phyloP scores from a whole-genome alignment of 495 filamentous ascomycete species.

The Lophiotrema nucula region DNA sequence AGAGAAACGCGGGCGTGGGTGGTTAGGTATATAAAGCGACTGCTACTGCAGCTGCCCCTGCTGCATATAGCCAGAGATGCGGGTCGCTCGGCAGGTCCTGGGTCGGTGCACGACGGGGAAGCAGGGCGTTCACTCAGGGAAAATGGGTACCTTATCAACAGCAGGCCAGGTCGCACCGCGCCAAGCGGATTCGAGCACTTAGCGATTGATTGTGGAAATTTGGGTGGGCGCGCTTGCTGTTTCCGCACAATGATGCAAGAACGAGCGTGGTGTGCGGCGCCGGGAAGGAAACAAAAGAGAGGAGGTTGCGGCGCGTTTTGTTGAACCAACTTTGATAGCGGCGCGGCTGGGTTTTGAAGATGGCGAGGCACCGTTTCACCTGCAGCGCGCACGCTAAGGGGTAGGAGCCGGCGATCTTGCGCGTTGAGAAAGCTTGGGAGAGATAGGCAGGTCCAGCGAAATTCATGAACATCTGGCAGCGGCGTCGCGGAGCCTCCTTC shows the following conservation, averaged over 20 bases:
- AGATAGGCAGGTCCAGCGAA: too few species aligned
- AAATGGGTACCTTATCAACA: conserved; percentile 1
- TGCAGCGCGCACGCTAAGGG: too few species aligned
- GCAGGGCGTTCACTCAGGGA: background rate
- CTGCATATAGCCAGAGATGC: background rate
- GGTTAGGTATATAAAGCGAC: background rate
- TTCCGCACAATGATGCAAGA: background rate
- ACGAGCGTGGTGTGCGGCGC: background rate
- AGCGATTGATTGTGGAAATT: background rate
- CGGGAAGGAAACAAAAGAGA: background rate
- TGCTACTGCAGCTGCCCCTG: background rate
- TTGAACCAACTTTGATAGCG: background rate
- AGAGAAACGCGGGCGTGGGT: conserved; percentile 1
- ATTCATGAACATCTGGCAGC: too few species aligned
- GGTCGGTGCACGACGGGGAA: background rate
- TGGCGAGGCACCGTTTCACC: conserved; percentile 3
- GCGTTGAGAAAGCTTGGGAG: too few species aligned
- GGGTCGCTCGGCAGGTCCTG: background rate
- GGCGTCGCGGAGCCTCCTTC: too few species aligned
- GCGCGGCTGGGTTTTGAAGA: background rate
- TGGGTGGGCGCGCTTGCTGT: background rate
- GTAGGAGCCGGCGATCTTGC: too few species aligned
- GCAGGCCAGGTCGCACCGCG: background rate
- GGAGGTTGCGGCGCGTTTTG: background rate
- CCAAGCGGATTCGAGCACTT: conserved; percentile 1